Evolutionary conservation across 2,329 filamentous ascomycete species (phyloP).

Genomic region (Ophiognomonia clavigignenti-juglandacearum): DNA sequence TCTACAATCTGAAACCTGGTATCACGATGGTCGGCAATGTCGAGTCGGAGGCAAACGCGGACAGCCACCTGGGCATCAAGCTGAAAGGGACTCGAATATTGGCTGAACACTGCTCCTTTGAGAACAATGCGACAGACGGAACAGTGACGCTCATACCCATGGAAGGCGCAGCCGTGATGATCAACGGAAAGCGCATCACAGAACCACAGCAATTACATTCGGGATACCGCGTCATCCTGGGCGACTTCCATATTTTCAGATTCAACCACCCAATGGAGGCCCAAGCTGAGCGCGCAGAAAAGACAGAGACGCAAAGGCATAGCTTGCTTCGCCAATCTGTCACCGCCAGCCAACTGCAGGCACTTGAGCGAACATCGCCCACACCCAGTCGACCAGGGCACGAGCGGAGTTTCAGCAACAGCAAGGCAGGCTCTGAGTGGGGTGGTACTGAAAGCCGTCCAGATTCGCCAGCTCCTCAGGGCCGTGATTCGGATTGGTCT

Average conservation of each 20-base stretch:
- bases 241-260: constrained; percentile 97
- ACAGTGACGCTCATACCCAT: constrained; percentile 86
- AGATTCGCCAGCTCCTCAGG: constrained; percentile 71
- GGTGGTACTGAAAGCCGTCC: constrained; percentile 67
- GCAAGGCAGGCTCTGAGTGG: constrained; percentile 72
- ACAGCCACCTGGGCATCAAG: constrained; percentile 77
- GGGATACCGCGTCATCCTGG: constrained; percentile 90
- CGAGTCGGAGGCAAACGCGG: constrained; percentile 76
- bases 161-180: constrained; percentile 95
- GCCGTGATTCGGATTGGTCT: constrained; percentile 89
- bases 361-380: constrained; percentile 51
- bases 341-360: constrained; percentile 56
- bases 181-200: constrained; percentile 86
- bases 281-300: constrained; percentile 80
- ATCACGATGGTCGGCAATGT: constrained; percentile 92
- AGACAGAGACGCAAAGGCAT: constrained; percentile 52
- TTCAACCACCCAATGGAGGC: constrained; percentile 98
- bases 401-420: constrained; percentile 72
- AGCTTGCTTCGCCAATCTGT: constrained; percentile 83
- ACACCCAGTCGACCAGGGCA: constrained; percentile 61
- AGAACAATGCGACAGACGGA: constrained; percentile 73
- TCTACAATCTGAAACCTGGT: constrained; percentile 97
- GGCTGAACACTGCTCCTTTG: constrained; percentile 88
- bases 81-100: constrained; percentile 92
- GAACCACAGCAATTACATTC: constrained; percentile 83